Base-by-base conservation (phyloP, 2,329 filamentous ascomycete species). In the Colletotrichum eremochloae region DNA sequence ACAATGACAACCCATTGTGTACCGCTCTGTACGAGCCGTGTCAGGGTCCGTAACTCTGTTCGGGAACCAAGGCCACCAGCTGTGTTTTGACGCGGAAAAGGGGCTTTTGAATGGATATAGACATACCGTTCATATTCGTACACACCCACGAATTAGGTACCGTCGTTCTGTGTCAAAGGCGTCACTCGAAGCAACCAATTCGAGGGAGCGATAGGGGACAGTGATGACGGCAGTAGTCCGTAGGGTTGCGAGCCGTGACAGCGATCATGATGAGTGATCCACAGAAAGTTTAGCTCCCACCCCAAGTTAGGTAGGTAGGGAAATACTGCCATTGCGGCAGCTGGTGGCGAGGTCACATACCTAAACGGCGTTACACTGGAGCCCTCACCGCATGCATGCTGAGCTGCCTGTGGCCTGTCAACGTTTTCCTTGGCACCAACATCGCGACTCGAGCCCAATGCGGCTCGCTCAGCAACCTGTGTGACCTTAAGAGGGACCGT, bases 361-460 rank as follows among this genome's bases (percentile, higher is more conserved):
- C 42, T 62, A 71, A 67, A 48, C 63, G 42, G 58, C 24, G 20
- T 58, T 11, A 52, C 24, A 24, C 24, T 24, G 24, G 33, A 53
- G 36, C 57, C 50, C 42, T 50, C 18, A 46, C 46, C 60, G 52
- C 53, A 60, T 72, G 69, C 69, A 64, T 46, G 60, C 15, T 12
- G 33, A 18, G 50, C 29, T 71, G 29, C 42, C 14, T 71, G 63
- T 57, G 42, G 68, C 29, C 42, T 44, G 68, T 68, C 63, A 63
- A 68, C 57, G 52, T 57, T 58, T 71, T 9, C 50, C 29, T 62
- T 63, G 57, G 64, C 63, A 58, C 50, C 68, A 64, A 68, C 36
- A 60, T 72, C 69, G 69, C 69, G 69, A 72, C 69, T 71, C 68
- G 68, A 63, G 52, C 66, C 69, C 44, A 64, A 72, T 63, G 66